Base-by-base conservation (phyloP, 495 filamentous ascomycete species). In the Chaetomium tenue region DNA sequence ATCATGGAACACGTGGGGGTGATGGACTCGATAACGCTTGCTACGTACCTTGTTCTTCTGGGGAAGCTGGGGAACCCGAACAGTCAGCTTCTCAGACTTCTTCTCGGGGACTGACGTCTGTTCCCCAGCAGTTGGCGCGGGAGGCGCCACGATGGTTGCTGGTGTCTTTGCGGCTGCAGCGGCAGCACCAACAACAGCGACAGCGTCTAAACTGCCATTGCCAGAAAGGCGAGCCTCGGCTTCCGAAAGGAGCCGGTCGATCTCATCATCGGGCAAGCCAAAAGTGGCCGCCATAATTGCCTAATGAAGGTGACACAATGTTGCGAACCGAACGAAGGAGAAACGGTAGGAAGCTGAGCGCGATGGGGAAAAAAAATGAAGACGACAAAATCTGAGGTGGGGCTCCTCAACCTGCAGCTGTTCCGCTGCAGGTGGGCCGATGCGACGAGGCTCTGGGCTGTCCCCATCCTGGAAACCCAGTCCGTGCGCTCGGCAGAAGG, bases 41-140 rank as follows among this genome's bases (percentile, higher is more conserved):
- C 56, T n/a, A 26, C 23, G 52, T 79, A 80, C 77, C 78, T 77
- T 79, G 59, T 74, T 72, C 65, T 77, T 71, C 39, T 76, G 71
- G n/a, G 70, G 46, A 52, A 69, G 70, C 66, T 79, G 70, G 48
- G 79, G 76, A 56, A 79, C 69, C 39, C 79, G 75, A 54, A 81
- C 74, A 26, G 75, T 70, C 39, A 81, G 60, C 61, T 75, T 69
- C 63, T 75, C 67, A 26, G 63, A 51, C 60, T 77, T 72, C 37
- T 66, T 46, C 48, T 71, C 46, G 26, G 55, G 59, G 42, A 47
- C 58, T 30, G 59, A 56, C 69, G 59, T 64, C 64, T 61, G 64
- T 25, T 59, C 70, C 63, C 64, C 70, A 74, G 72, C 58, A 30
- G 66, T 56, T 26, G 67, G 33, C 55, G 67, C 65, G 30, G 18